Base-by-base conservation (phyloP, 495 filamentous ascomycete genomes). In the Penicillium maclennaniae region DNA sequence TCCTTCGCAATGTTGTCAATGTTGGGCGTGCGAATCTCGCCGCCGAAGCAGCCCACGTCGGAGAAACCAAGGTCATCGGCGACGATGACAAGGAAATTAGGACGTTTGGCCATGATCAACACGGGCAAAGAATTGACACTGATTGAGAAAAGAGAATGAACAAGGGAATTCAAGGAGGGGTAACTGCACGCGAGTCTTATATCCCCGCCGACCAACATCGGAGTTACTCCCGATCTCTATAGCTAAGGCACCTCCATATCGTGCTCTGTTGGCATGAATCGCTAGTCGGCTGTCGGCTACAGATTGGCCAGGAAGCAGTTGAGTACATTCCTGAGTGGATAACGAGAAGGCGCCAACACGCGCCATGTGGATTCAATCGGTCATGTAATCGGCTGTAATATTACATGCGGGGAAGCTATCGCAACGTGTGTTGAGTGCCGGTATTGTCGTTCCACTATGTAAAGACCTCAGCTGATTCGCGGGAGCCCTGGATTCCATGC, bases 1-100 rank as follows among this genome's bases (percentile, higher is more conserved):
- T 71, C 59, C 49, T 75, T 60, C n/a, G 83, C 80, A 8, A 87
- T 68, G 28, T 73, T 68, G 58, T 85, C 78, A 39, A 87, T 70
- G 59, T 84, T 79, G 0, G 83, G 83, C 0, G 83, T 86, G 21
- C 73, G 71, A 59, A 85, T 85, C 65, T 85, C 83, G 59, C 79
- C 74, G 42, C 83, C 83, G 55, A 83, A 87, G 56, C 77, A 79
- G 38, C 74, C 72, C 45, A 83, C 73, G 54, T 85, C 83, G 19
- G 77, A 81, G 73, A 83, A 87, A 39, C 83, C 79, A 10, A 85
- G 70, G 58, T 86, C 83, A 61, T 86, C 83, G 47, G 80, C 82
- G 41, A 83, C 74, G 47, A 83, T 71, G 55, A 86, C 72, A 54
- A 86, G 77, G 67, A 86, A 83, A 58, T 84, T 85, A 15, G 82